Evolutionary conservation across 108 stramenopile species (phyloP).

Genomic region (Fistulifera pelliculosa): DNA sequence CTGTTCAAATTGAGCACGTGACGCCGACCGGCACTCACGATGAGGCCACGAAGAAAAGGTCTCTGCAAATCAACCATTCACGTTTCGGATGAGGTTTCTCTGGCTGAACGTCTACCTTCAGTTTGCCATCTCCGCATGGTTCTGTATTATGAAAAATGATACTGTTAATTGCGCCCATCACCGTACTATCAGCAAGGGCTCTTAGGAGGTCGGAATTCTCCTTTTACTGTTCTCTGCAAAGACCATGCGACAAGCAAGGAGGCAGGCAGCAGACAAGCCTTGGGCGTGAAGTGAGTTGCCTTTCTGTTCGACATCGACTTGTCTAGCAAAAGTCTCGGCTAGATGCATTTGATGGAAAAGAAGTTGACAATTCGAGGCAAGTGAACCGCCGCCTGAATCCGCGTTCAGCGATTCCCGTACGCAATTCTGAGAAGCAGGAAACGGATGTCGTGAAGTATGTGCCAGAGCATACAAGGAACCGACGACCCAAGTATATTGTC

Average conservation of each 20-base stretch:
- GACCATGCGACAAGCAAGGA: slow-evolving; percentile 52
- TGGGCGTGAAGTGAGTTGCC: slow-evolving; percentile 53
- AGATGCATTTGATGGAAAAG: slow-evolving; percentile 59
- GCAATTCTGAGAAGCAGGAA: slow-evolving; percentile 66
- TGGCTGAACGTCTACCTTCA: slow-evolving; percentile 4
- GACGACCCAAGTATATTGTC: slow-evolving; percentile 56
- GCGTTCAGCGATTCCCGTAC: slow-evolving; percentile 67
- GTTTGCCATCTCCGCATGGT: slow-evolving; percentile 18
- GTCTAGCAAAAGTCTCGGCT: slow-evolving; percentile 64
- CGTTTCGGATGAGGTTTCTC: slow-evolving; percentile 37
- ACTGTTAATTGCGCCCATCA: slow-evolving; percentile 67
- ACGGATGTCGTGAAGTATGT: slow-evolving; percentile 61
- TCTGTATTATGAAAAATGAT: slow-evolving; percentile 63
- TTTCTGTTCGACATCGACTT: slow-evolving; percentile 54
- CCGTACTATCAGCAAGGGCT: slow-evolving; percentile 60
- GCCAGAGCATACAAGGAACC: slow-evolving; percentile 74
- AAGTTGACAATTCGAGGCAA: slow-evolving; percentile 60
- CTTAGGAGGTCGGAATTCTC: slow-evolving; percentile 21
- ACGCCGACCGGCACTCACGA: slow-evolving; percentile 67
- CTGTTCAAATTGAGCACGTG: slow-evolving; percentile 53
- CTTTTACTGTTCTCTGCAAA: slow-evolving; percentile 30
- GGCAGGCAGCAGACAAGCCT: slow-evolving; percentile 48
- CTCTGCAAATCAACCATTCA: slow-evolving; percentile 55
- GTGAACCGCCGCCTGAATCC: slow-evolving; percentile 81
- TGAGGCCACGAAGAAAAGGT: slow-evolving; percentile 56